phyloP scores from a whole-genome alignment of 208 protist genomes.

The Zelonia costaricensis region DNA sequence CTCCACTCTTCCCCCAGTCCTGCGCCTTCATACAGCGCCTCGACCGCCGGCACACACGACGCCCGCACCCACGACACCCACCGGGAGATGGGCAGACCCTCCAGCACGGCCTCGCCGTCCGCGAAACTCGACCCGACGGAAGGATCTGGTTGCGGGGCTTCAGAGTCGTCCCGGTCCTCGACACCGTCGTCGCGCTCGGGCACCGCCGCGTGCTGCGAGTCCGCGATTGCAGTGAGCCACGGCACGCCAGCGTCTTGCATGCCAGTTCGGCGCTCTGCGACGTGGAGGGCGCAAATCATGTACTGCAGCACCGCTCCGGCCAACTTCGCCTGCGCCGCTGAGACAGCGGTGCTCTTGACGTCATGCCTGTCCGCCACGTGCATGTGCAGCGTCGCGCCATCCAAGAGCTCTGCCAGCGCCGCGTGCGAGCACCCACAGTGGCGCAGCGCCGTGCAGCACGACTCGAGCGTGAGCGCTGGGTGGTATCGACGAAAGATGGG shows the following conservation, averaged over 20 bases:
- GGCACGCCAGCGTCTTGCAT: too few species aligned
- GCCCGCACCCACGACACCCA: constrained; percentile 21
- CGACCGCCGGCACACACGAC: constrained; percentile 26
- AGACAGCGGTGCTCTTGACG: neutral
- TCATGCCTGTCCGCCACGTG: neutral
- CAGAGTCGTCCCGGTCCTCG: too few species aligned
- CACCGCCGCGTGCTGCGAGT: too few species aligned
- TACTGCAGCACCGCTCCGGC: constrained; percentile 37
- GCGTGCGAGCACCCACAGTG: constrained; percentile 12
- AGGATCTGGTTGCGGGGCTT: too few species aligned
- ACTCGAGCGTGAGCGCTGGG: constrained; percentile 28
- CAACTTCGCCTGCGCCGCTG: constrained; percentile 8
- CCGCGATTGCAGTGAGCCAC: too few species aligned
- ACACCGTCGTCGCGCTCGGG: neutral
- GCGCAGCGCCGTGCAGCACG: constrained; percentile 29
- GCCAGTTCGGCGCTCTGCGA: constrained; percentile 13
- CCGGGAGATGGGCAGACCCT: neutral
- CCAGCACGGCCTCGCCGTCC: neutral
- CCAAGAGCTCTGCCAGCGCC: constrained; percentile 1
- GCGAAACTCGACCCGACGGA: too few species aligned
- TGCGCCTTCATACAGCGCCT: constrained; percentile 17
- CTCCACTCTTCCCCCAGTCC: constrained; percentile 20
- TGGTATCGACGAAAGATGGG: constrained; percentile 6
- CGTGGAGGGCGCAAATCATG: constrained; percentile 30
- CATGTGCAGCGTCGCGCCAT: neutral